Conservation (phyloP, 164 flowering plant species). For the Vitis vinifera region DNA sequence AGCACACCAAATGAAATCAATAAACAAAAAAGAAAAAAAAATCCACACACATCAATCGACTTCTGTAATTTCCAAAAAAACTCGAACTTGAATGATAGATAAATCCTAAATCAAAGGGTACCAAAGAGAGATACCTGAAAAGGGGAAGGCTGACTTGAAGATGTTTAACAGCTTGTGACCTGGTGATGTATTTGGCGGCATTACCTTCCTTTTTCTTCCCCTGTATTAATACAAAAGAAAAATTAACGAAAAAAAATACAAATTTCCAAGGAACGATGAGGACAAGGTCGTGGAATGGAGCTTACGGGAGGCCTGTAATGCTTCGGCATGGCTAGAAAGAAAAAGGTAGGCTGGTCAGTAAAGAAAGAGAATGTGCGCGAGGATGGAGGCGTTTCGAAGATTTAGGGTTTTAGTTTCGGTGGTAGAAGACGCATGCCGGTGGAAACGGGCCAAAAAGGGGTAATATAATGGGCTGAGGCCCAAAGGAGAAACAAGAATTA, state of each 20-base stretch:
- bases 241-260: not conserved
- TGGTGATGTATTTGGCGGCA: conserved; percentile 75
- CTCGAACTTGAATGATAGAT: too few species aligned
- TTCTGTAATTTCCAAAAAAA: too few species aligned
- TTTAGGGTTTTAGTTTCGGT: conserved; percentile 13
- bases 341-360: not conserved
- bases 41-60: too few species aligned
- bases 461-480: too few species aligned
- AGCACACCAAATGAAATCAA: too few species aligned
- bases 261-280: not conserved
- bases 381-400: not conserved
- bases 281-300: not conserved
- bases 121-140: conserved; percentile 57
- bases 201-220: conserved; percentile 97
- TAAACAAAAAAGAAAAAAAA: too few species aligned
- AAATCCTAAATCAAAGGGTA: not conserved
- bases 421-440: too few species aligned
- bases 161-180: conserved; percentile 70
- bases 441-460: too few species aligned
- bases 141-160: conserved; percentile 59
- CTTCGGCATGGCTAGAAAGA: conserved; percentile 60
- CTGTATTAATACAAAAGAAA: conserved; percentile 30
- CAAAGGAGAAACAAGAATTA: too few species aligned
- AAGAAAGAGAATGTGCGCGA: not conserved
- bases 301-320: conserved; percentile 82